These are phyloP conservation scores for Penicillium decumbens DNA, from an alignment of 2,329 filamentous ascomycete genomes.

Conservation along the genomic window DNA sequence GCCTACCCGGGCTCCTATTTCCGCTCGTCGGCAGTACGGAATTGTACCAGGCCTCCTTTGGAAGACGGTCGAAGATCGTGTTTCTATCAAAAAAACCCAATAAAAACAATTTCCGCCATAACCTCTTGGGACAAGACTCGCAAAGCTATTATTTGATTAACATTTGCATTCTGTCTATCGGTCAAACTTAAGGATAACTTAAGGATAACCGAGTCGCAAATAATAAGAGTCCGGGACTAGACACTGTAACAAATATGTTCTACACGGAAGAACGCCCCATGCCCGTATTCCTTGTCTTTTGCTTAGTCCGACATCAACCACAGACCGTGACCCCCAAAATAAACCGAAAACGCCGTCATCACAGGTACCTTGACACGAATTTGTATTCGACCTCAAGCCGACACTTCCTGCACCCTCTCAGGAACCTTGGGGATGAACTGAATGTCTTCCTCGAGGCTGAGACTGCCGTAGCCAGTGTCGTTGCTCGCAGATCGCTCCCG, in stretches of 20 bases:
- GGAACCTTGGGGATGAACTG: conserved; percentile 5
- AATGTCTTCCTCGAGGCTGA: conserved; percentile 22
- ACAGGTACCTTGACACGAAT: background rate
- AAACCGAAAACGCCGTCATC: conserved; percentile 14
- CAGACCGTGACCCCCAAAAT: background rate
- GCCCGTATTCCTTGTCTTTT: conserved; percentile 3
- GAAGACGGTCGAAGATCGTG: too few relatives aligned
- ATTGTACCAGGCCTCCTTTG: too few relatives aligned
- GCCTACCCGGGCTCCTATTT: too few relatives aligned
- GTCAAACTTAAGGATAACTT: background rate
- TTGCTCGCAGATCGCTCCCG: conserved; percentile 35
- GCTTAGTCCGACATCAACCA: background rate
- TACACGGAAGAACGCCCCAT: conserved; percentile 5
- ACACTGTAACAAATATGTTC: background rate
- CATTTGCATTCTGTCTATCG: background rate
- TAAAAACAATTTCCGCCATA: too few relatives aligned
- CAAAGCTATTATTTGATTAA: background rate
- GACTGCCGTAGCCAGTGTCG: conserved; percentile 40
- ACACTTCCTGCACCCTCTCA: conserved; percentile 8
- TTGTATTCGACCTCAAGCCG: conserved; percentile 2
- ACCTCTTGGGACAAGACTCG: too few relatives aligned
- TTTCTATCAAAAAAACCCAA: too few relatives aligned
- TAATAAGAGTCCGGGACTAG: background rate
- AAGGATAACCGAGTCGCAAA: background rate
- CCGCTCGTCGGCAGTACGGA: too few relatives aligned